Evolutionary conservation across 2,329 filamentous ascomycete species (phyloP).

Genomic region (Botrytis aclada): DNA sequence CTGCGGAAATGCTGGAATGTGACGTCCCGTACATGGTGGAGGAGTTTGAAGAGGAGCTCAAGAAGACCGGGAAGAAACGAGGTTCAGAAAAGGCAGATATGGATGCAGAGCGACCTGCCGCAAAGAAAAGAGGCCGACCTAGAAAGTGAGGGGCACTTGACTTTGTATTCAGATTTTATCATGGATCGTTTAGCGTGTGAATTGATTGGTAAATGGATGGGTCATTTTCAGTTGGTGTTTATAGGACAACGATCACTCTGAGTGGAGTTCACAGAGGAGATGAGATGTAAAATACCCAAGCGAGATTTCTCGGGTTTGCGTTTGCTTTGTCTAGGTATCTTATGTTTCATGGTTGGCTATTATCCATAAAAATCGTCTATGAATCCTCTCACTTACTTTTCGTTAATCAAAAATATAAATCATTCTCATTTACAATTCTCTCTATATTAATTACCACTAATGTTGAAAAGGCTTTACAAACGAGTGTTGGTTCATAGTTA

Average conservation of each 20-base stretch:
- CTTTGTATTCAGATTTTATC: neutral
- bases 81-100: neutral
- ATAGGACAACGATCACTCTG: neutral
- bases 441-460: neutral
- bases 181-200: neutral
- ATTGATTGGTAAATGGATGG: neutral
- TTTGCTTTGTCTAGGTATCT: neutral
- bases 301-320: neutral
- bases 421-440: neutral
- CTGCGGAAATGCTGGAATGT: neutral
- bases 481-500: neutral
- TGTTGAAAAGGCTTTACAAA: neutral
- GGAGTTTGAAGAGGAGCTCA: neutral
- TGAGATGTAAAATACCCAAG: neutral
- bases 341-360: neutral
- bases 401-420: neutral
- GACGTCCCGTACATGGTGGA: slow-evolving; percentile 3
- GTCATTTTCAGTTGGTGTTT: neutral
- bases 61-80: neutral
- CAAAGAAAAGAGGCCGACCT: neutral
- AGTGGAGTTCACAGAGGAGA: neutral
- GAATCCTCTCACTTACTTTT: neutral
- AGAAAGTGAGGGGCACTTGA: neutral
- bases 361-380: neutral
- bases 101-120: neutral